Conservation (phyloP, 2,329 filamentous ascomycete genomes). For the Ophiocordyceps camponoti-floridani region DNA sequence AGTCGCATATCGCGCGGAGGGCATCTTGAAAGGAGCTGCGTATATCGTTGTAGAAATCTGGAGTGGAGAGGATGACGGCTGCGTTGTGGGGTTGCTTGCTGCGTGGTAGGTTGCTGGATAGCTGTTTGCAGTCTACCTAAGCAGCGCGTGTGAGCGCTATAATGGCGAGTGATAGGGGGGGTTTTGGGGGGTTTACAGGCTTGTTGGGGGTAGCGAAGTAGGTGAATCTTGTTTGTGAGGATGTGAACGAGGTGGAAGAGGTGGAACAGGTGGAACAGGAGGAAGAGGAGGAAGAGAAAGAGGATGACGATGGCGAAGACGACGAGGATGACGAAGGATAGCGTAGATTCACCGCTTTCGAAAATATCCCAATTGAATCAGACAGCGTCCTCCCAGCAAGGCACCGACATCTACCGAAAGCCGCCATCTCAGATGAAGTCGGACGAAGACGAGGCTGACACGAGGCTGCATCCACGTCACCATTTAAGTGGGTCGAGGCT, state of each 20-base stretch:
- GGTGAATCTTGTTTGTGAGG: slow-evolving; percentile 7
- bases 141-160: not conserved
- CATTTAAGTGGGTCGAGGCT: too few species aligned
- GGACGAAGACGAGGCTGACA: too few species aligned
- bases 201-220: slow-evolving; percentile 5
- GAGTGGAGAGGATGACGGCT: slow-evolving; percentile 31
- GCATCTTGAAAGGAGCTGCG: not conserved
- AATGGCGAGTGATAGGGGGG: not conserved
- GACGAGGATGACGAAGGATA: not conserved
- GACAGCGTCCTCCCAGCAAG: too few species aligned
- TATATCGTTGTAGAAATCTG: slow-evolving; percentile 27
- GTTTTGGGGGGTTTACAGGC: not conserved
- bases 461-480: too few species aligned
- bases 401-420: not conserved
- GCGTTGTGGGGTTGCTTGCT: slow-evolving; percentile 15
- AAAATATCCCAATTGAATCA: not conserved
- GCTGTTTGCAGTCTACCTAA: slow-evolving; percentile 5
- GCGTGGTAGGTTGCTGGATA: slow-evolving; percentile 2
- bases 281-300: not conserved
- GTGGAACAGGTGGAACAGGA: not conserved
- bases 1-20: not conserved
- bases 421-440: not conserved
- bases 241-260: too few species aligned
- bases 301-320: not conserved
- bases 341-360: not conserved